A percentile compares a stretch with the other conserved stretches of the same genome.
Evolutionary conservation across 73 alveolate genomes (phyloP).

Genomic region (Paramecium primaurelia): DNA sequence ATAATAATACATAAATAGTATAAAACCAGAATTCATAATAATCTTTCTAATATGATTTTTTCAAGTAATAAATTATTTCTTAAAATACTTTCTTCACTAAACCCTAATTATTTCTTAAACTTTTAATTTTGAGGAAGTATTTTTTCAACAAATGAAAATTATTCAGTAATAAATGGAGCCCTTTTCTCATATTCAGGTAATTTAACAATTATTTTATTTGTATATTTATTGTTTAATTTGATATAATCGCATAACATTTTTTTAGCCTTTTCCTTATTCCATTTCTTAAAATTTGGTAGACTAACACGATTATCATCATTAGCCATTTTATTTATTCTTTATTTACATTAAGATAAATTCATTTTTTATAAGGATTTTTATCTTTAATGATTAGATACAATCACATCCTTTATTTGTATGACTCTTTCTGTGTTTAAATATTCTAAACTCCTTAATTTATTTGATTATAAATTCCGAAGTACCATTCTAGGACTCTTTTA

Average conservation of each 20-base stretch:
- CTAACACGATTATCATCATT: not conserved
- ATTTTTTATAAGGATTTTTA: not conserved
- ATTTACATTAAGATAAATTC: not conserved
- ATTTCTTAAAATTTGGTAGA: not conserved
- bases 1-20: not conserved
- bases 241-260: not conserved
- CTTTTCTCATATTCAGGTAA: not conserved
- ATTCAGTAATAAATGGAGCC: not conserved
- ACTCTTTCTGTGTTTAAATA: not conserved
- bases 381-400: not conserved
- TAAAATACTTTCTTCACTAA: not conserved
- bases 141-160: not conserved
- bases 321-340: not conserved
- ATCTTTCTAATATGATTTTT: not conserved
- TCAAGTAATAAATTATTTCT: constrained; percentile 28
- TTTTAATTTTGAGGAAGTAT: not conserved
- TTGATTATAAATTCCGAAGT: not conserved
- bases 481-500: not conserved
- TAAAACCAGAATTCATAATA: not conserved
- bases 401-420: not conserved
- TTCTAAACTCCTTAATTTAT: not conserved
- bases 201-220: not conserved
- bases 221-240: not conserved
- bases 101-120: not conserved
- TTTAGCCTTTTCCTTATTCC: not conserved